These are phyloP conservation scores for Kodamaea plutei DNA, from an alignment of 1,139 yeast genomes.

Conservation along the genomic window DNA sequence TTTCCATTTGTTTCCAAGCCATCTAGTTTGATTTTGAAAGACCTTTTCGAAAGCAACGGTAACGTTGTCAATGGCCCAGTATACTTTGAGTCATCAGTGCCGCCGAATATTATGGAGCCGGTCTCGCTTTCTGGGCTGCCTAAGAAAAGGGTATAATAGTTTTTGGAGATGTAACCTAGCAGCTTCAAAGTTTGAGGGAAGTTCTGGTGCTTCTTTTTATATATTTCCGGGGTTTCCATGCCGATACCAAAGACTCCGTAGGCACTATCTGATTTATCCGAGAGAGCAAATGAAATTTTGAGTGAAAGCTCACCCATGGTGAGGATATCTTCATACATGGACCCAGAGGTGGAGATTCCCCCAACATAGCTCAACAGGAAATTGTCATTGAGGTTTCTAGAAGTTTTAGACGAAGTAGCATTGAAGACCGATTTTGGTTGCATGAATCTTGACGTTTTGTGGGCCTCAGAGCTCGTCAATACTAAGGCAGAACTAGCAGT, in stretches of 20 bases:
- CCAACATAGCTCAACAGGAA: slow-evolving; percentile 17
- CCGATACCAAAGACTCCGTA: slow-evolving; percentile 23
- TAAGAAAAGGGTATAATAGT: slow-evolving; percentile 16
- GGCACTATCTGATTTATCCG: slow-evolving; percentile 8
- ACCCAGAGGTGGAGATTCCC: slow-evolving; percentile 12
- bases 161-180: slow-evolving; percentile 19
- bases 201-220: slow-evolving; percentile 15
- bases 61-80: slow-evolving; percentile 12
- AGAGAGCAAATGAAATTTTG: slow-evolving; percentile 18
- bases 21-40: slow-evolving; percentile 8
- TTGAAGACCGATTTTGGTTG: slow-evolving; percentile 5
- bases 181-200: slow-evolving; percentile 19
- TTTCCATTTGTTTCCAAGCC: neutral
- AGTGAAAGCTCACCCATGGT: slow-evolving; percentile 12
- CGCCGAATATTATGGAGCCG: slow-evolving; percentile 20
- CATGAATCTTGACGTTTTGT: neutral
- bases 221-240: slow-evolving; percentile 10
- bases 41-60: slow-evolving; percentile 6
- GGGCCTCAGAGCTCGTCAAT: neutral
- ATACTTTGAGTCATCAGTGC: slow-evolving; percentile 17
- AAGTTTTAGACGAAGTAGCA: slow-evolving; percentile 8
- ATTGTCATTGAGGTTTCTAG: slow-evolving; percentile 3
- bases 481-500: neutral
- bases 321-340: slow-evolving; percentile 16
- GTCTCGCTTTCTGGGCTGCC: slow-evolving; percentile 10